phyloP scores from a whole-genome alignment of 768 basidiomycete genomes.

The Russula sp. region DNA sequence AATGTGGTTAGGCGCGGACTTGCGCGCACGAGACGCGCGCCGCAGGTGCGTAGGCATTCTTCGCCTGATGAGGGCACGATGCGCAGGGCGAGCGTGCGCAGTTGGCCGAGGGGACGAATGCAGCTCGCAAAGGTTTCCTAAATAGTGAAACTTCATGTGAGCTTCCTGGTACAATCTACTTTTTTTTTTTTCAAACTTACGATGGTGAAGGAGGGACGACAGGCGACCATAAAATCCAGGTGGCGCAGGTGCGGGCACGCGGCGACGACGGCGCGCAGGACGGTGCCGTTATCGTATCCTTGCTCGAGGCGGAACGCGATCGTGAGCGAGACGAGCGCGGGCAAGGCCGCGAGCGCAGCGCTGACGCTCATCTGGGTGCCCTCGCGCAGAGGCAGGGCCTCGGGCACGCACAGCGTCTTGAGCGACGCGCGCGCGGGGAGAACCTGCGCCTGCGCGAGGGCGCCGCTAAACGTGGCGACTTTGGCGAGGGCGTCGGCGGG shows the following conservation, averaged over 20 bases:
- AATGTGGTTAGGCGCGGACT: slow-evolving; percentile 65
- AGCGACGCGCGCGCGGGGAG: slow-evolving; percentile 39
- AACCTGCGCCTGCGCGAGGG: slow-evolving; percentile 58
- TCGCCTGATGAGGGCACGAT: slow-evolving; percentile 64
- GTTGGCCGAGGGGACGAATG: slow-evolving; percentile 52
- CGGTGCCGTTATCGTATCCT: slow-evolving; percentile 60
- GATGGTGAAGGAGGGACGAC: slow-evolving; percentile 66
- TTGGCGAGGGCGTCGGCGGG: slow-evolving; percentile 19
- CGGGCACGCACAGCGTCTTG: slow-evolving; percentile 52
- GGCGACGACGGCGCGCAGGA: slow-evolving; percentile 57
- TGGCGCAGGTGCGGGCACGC: slow-evolving; percentile 59
- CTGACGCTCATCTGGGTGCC: slow-evolving; percentile 56
- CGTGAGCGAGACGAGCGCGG: slow-evolving; percentile 48
- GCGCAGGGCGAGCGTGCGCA: slow-evolving; percentile 54
- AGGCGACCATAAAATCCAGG: slow-evolving; percentile 58
- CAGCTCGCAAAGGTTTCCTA: slow-evolving; percentile 59
- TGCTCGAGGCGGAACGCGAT: slow-evolving; percentile 64
- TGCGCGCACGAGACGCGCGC: slow-evolving; percentile 51
- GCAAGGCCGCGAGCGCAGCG: slow-evolving; percentile 49
- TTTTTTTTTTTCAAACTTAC: no score
- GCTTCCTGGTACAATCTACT: no score
- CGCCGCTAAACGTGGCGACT: slow-evolving; percentile 52
- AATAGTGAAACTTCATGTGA: background rate
- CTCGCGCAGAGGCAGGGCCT: slow-evolving; percentile 61
- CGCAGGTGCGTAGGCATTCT: slow-evolving; percentile 49